A percentile compares a stretch with the other conserved stretches of the same genome.
Conservation (phyloP, 805 yeast genomes). For the Cyberlindnera samutprakarnensis region DNA sequence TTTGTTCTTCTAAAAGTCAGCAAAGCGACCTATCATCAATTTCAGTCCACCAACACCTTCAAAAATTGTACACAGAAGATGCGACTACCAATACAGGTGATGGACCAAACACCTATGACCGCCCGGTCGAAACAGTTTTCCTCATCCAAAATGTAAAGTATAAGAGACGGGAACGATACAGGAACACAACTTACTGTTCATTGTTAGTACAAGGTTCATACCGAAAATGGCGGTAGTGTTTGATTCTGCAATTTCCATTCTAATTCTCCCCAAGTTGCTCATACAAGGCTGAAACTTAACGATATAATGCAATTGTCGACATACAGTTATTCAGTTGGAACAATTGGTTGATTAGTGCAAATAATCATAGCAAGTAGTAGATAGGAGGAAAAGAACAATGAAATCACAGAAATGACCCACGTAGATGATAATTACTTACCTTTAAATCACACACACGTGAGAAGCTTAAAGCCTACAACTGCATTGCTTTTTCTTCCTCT, state of each 20-base stretch:
- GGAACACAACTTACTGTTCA: no score
- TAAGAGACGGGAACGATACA: no score
- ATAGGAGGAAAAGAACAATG: no score
- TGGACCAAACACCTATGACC: conserved; percentile 32
- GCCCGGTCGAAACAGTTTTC: conserved; percentile 38
- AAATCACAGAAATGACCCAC: no score
- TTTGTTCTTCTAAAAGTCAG: conserved; percentile 6
- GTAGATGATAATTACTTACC: no score
- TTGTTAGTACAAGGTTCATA: background rate
- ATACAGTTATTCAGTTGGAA: conserved; percentile 18
- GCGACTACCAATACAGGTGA: conserved; percentile 39
- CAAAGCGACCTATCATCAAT: conserved; percentile 40
- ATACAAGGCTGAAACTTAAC: conserved; percentile 20
- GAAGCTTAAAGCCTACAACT: no score
- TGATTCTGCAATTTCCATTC: no score
- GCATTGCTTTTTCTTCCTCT: no score
- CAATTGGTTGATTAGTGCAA: conserved; percentile 17
- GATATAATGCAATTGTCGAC: conserved; percentile 17
- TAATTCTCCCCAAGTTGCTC: no score
- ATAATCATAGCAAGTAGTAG: conserved; percentile 11
- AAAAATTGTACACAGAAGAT: conserved; percentile 40
- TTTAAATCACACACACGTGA: no score
- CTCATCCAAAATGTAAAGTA: conserved; percentile 15
- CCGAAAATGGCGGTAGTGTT: no score
- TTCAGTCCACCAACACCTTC: conserved; percentile 34